Base-by-base conservation (phyloP, 2,329 filamentous ascomycete genomes). In the Alternaria atra region DNA sequence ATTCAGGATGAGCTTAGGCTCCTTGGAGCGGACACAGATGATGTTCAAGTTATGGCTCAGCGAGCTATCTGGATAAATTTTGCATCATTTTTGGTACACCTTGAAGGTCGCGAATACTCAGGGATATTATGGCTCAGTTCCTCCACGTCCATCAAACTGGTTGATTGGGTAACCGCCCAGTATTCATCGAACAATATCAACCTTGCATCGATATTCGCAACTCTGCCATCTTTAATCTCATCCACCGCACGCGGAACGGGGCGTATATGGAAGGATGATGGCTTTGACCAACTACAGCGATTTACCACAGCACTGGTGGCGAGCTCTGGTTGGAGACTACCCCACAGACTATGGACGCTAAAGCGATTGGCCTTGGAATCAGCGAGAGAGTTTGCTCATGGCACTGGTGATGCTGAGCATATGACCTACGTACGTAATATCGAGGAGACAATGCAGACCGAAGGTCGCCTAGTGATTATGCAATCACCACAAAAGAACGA, bases 341-440 rank as follows among this genome's bases (percentile, higher is more conserved):
- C 73, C 1, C 74, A 77, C 37, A 73, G 72, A 52, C 64, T 70
- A 12, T 78, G 76, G 73, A 77, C 74, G 12, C 37, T 80, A 44
- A 76, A 77, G 44, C 72, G 76, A 8, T 60, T 80, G 4, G 79
- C 77, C 6, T 61, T 80, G 4, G 76, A 80, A 37, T 73, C 76
- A 5, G 72, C 71, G 2, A 66, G 75, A 39, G 75, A 79, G n/a
- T 80, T 79, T 48, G 77, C 78, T 4, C 69, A 78, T 12, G 57
- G 64, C 34, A 74, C 69, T 2, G 70, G 72, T 17, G 66, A 70
- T 12, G 46, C 65, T 4, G 56, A 72, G 32, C 74, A 77, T 47
- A 65, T 75, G 39, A 60, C 65, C 4, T 79, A 73, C 55, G 70
- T 72, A 7, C 63, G 67, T 20, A 63, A 72, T 1, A 64, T 80